phyloP scores from a whole-genome alignment of 73 alveolate species.

The Loxodes magnus region DNA sequence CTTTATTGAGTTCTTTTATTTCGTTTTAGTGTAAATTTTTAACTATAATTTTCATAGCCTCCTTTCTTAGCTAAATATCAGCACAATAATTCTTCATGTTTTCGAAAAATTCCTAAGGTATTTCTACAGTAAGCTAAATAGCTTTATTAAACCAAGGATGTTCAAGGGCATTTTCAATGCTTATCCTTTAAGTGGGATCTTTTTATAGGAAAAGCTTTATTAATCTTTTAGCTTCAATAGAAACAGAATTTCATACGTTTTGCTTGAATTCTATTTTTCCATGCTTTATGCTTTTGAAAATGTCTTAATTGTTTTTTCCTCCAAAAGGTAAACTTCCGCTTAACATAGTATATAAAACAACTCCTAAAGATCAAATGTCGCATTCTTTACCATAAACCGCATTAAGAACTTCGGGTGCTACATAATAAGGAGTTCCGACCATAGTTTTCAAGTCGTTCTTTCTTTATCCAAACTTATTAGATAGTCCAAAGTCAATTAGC shows the following conservation, averaged over 20 bases:
- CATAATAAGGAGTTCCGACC: slow-evolving; percentile 85
- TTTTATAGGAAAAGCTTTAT: slow-evolving; percentile 49
- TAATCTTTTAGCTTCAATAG: slow-evolving; percentile 37
- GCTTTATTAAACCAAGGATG: slow-evolving; percentile 10
- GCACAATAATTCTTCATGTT: neutral
- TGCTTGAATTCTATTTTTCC: slow-evolving; percentile 20
- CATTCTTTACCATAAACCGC: slow-evolving; percentile 77
- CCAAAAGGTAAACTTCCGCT: slow-evolving; percentile 81
- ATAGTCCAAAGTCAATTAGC: slow-evolving; percentile 78
- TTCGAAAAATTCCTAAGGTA: neutral
- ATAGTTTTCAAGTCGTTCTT: slow-evolving; percentile 64
- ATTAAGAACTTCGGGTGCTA: slow-evolving; percentile 88
- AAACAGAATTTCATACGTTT: slow-evolving; percentile 19
- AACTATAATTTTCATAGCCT: neutral
- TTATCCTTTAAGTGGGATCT: slow-evolving; percentile 67
- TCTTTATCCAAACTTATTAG: slow-evolving; percentile 32
- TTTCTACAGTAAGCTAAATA: neutral
- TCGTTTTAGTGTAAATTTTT: neutral
- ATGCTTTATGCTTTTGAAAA: slow-evolving; percentile 49
- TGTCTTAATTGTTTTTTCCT: slow-evolving; percentile 56
- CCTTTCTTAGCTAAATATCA: neutral
- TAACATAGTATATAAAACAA: slow-evolving; percentile 56
- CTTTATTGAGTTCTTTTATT: neutral
- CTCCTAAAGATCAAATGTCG: slow-evolving; percentile 84
- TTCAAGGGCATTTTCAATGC: slow-evolving; percentile 26